Conservation (phyloP, 192 early-diverging fungal species). For the Funneliformis geosporum region DNA sequence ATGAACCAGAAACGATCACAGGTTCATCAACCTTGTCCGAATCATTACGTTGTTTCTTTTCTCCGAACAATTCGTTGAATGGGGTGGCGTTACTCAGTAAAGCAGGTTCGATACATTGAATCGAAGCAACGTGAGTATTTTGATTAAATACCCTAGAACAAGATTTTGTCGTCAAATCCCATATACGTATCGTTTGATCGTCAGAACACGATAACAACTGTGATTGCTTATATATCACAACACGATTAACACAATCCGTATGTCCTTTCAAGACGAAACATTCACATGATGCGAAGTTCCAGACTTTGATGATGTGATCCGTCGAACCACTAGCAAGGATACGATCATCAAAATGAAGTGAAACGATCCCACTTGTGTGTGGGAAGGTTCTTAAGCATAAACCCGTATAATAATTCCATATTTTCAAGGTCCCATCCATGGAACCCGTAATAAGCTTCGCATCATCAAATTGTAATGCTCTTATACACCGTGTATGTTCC, state of each 20-base stretch:
- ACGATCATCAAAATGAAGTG: constrained; percentile 78
- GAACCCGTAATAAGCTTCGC: constrained; percentile 91
- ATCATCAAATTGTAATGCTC: constrained; percentile 93
- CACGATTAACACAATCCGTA: constrained; percentile 89
- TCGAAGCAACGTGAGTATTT: constrained; percentile 70
- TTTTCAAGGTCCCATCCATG: constrained; percentile 86
- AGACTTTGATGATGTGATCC: constrained; percentile 85
- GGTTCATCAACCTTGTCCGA: constrained; percentile 14
- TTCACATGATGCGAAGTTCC: constrained; percentile 73
- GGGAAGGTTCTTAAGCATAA: constrained; percentile 82
- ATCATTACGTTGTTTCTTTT: not conserved
- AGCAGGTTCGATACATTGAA: constrained; percentile 58
- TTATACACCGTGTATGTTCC: constrained; percentile 87
- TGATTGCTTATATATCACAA: constrained; percentile 71
- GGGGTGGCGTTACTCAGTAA: constrained; percentile 28
- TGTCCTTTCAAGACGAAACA: constrained; percentile 80
- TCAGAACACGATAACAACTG: constrained; percentile 83
- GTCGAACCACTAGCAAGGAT: constrained; percentile 84
- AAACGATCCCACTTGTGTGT: constrained; percentile 78
- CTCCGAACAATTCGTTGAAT: not conserved
- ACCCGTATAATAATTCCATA: constrained; percentile 92
- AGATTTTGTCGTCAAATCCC: constrained; percentile 76
- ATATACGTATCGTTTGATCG: constrained; percentile 80
- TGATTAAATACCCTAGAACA: constrained; percentile 72
- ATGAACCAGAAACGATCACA: constrained; percentile 77